phyloP scores from a whole-genome alignment of 1,139 yeast species.

The Taphrina pruni region DNA sequence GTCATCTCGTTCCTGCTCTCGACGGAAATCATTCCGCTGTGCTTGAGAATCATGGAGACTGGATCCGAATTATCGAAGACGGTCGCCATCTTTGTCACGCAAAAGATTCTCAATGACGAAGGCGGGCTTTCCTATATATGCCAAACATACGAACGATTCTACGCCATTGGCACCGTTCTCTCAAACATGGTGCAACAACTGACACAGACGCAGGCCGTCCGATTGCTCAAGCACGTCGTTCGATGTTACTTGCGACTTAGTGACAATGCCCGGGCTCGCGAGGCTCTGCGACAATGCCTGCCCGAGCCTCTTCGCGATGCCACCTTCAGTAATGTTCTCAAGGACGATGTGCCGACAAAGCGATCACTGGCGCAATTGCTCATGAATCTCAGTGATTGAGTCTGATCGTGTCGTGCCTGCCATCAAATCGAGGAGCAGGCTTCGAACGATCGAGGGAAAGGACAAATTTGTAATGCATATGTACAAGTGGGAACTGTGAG shows the following conservation, averaged over 20 bases:
- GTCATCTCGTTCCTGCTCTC: constrained; percentile 88
- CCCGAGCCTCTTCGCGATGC: constrained; percentile 91
- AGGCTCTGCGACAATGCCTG: constrained; percentile 78
- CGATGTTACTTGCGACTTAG: constrained; percentile 89
- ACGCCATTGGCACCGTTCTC: constrained; percentile 88
- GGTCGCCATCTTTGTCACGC: constrained; percentile 93
- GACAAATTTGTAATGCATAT: constrained; percentile 9
- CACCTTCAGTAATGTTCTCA: constrained; percentile 78
- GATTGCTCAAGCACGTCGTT: constrained; percentile 89
- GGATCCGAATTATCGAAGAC: constrained; percentile 93
- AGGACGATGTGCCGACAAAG: constrained; percentile 87
- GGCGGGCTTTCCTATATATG: constrained; percentile 90
- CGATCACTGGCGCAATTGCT: constrained; percentile 84
- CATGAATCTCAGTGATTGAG: constrained; percentile 62
- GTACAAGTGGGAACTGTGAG: constrained; percentile 1
- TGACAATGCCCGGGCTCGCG: constrained; percentile 88
- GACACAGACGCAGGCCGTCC: constrained; percentile 70
- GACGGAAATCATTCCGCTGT: constrained; percentile 93
- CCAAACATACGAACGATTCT: constrained; percentile 92
- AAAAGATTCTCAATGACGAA: constrained; percentile 88
- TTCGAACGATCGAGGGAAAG: neutral
- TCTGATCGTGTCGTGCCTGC: neutral
- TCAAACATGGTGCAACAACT: constrained; percentile 89
- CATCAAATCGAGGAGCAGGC: no score
- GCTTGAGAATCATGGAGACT: constrained; percentile 92